Evolutionary conservation across 164 flowering plant species (phyloP).

Genomic region (Cinnamomum chago): DNA sequence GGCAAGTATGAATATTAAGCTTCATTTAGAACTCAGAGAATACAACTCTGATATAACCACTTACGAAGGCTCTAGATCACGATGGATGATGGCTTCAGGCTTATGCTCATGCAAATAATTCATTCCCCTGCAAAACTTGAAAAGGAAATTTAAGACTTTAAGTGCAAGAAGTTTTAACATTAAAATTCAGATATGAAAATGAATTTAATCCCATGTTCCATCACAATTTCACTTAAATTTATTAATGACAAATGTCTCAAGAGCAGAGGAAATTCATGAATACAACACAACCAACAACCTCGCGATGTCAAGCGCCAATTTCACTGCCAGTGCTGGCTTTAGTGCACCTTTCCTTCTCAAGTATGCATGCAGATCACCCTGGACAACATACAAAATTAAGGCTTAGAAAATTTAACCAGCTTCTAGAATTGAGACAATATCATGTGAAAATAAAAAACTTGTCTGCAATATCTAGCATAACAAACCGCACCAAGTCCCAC

Average conservation of each 20-base stretch:
- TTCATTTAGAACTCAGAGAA: neutral
- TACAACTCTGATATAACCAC: slow-evolving; percentile 19
- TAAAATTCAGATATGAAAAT: neutral
- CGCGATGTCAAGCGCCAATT: slow-evolving; percentile 77
- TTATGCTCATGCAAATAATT: slow-evolving; percentile 89
- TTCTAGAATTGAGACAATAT: neutral
- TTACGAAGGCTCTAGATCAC: slow-evolving; percentile 99
- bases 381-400: slow-evolving; percentile 13
- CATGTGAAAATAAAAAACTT: neutral
- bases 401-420: neutral
- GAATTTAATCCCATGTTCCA: neutral
- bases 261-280: slow-evolving; percentile 3
- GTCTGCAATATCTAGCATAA: neutral
- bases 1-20: neutral
- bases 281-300: slow-evolving; percentile 33
- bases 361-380: slow-evolving; percentile 73
- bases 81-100: slow-evolving; percentile 82
- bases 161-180: neutral
- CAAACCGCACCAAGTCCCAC: too few species aligned
- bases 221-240: neutral
- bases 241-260: neutral
- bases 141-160: neutral
- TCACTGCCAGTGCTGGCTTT: slow-evolving; percentile 50
- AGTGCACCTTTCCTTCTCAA: slow-evolving; percentile 59
- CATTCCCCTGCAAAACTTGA: slow-evolving; percentile 73